A percentile compares a stretch with the other conserved stretches of the same genome.
These are phyloP conservation scores for Ustilago xerochloae DNA, from an alignment of 1,284 basidiomycete species.

Conservation along the genomic window DNA sequence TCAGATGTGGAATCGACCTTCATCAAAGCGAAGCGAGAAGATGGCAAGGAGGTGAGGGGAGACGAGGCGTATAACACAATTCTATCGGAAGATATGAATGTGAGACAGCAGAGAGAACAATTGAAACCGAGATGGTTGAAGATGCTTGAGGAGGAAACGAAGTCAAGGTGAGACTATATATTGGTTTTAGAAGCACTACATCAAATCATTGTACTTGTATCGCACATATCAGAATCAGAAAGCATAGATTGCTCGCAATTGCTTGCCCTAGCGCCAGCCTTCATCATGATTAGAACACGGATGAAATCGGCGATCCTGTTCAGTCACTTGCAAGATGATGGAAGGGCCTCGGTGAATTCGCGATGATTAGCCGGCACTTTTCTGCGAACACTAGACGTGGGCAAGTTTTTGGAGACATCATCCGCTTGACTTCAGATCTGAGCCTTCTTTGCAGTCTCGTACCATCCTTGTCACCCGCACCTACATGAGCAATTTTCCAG, in stretches of 20 bases:
- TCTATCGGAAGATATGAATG: slow-evolving; percentile 10
- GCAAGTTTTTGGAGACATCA: too few relatives aligned
- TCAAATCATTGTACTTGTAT: slow-evolving; percentile 8
- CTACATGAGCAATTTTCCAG: too few relatives aligned
- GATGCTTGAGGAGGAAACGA: slow-evolving; percentile 11
- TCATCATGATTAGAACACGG: too few relatives aligned
- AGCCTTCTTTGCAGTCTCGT: too few relatives aligned
- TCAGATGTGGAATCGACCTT: slow-evolving; percentile 18
- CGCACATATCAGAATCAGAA: background rate
- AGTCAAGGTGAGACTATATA: background rate
- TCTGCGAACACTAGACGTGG: too few relatives aligned
- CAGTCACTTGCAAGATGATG: too few relatives aligned
- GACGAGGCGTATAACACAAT: slow-evolving; percentile 31
- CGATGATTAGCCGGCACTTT: too few relatives aligned
- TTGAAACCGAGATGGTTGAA: slow-evolving; percentile 47
- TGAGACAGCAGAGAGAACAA: slow-evolving; percentile 25
- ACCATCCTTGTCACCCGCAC: too few relatives aligned
- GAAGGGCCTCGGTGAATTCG: too few relatives aligned
- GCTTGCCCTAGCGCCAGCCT: too few relatives aligned
- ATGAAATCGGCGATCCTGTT: too few relatives aligned
- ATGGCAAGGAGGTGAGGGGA: slow-evolving; percentile 19
- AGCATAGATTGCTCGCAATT: background rate
- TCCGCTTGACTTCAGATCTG: too few relatives aligned
- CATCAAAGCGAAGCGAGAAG: slow-evolving; percentile 4
- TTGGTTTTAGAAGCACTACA: background rate